A percentile compares a stretch with the other conserved stretches of the same genome.
phyloP scores from a whole-genome alignment of 1,139 yeast genomes.

The Yamadazyma conglobata region DNA sequence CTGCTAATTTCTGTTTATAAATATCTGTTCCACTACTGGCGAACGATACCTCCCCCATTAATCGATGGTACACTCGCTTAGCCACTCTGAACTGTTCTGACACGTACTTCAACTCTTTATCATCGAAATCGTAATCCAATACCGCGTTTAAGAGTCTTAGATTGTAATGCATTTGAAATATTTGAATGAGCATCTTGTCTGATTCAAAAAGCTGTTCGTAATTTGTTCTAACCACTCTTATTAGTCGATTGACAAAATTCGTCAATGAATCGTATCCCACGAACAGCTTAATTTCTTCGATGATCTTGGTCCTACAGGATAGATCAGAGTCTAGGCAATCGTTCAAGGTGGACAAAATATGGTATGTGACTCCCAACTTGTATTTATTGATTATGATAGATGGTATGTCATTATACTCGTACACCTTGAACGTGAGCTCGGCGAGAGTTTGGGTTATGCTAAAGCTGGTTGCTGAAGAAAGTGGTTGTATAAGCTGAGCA shows the following conservation, averaged over 20 bases:
- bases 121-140: constrained; percentile 7
- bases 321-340: too few relatives aligned
- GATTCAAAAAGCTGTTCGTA: not conserved
- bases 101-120: constrained; percentile 2
- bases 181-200: constrained; percentile 1
- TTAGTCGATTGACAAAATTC: constrained; percentile 1
- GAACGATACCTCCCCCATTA: constrained; percentile 10
- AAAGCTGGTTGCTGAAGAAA: too few relatives aligned
- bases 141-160: constrained; percentile 14
- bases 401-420: constrained; percentile 1
- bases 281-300: constrained; percentile 1
- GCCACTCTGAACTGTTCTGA: constrained; percentile 4
- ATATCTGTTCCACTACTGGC: constrained; percentile 3
- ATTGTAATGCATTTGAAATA: constrained; percentile 12
- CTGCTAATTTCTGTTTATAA: constrained; percentile 3
- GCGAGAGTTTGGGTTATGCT: too few relatives aligned
- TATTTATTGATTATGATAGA: constrained; percentile 1
- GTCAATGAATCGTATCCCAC: constrained; percentile 1
- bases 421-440: not conserved
- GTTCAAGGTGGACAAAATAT: constrained; percentile 4
- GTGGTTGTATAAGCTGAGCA: constrained; percentile 1
- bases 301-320: too few relatives aligned
- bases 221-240: not conserved
- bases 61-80: constrained; percentile 10
- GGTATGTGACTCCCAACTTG: constrained; percentile 1